Conservation (phyloP, 2,329 filamentous ascomycete genomes). For the Colletotrichum phormii region DNA sequence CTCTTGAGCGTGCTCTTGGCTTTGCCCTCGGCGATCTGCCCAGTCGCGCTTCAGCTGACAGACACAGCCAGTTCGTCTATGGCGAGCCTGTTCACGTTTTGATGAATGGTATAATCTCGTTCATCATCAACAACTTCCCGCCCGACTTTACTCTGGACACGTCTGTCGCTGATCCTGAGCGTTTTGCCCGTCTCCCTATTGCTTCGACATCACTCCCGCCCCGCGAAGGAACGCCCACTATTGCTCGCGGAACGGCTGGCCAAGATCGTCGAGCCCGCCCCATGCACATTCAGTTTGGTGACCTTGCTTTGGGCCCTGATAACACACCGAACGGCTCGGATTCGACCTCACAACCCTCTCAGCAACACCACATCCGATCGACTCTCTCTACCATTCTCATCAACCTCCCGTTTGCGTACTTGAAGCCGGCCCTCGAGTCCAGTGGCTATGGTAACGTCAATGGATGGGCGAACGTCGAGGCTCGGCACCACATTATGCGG, state of each 20-base stretch:
- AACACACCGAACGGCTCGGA: conserved; percentile 45
- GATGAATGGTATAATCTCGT: conserved; percentile 66
- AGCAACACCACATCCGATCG: conserved; percentile 48
- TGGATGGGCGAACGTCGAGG: conserved; percentile 61
- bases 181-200: conserved; percentile 57
- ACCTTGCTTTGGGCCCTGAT: conserved; percentile 58
- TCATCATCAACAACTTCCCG: conserved; percentile 71
- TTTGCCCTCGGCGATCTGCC: conserved; percentile 61
- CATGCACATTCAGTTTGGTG: conserved; percentile 78
- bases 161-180: conserved; percentile 48
- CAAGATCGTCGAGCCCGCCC: conserved; percentile 62
- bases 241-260: conserved; percentile 53
- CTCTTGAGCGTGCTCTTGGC: conserved; percentile 69
- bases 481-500: conserved; percentile 60
- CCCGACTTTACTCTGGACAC: conserved; percentile 69
- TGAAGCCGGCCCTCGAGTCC: conserved; percentile 75
- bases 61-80: conserved; percentile 58
- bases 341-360: neutral
- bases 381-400: conserved; percentile 75
- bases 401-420: conserved; percentile 75
- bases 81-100: conserved; percentile 67
- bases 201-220: conserved; percentile 52
- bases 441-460: conserved; percentile 62
- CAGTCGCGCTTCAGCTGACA: conserved; percentile 42
- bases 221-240: conserved; percentile 45